Base-by-base conservation (phyloP, 1,284 basidiomycete genomes). In the Papiliotrema laurentii region DNA sequence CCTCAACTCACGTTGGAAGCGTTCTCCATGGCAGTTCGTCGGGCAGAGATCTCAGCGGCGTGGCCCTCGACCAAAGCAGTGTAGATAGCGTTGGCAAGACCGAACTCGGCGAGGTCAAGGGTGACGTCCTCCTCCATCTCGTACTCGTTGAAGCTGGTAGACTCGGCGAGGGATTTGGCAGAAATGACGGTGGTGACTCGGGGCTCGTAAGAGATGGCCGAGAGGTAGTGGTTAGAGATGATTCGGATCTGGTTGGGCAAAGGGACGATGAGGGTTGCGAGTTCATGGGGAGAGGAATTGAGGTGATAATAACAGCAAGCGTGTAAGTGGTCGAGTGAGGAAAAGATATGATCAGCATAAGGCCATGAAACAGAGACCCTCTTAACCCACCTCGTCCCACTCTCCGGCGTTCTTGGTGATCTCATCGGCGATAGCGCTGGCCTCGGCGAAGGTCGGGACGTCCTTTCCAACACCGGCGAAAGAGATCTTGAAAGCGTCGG, bases 11-110 rank as follows among this genome's bases (percentile, higher is more conserved):
- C 71, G 73, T 93, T 98, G 60, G 93, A 94, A 45, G 94, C 96
- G 71, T 94, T 98, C 84, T 98, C 94, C 94, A 99, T 99, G 70
- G 96, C 94, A 66, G 96, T 97, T 63, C 94, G 87, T 76, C 91
- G 82, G 44, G 65, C 67, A 47, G 59, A 65, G 45, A 66, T 88
- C 77, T 98, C 94, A 64, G 92, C 90, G 53, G 96, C 94, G 75
- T 97, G 93, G 54, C 85, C 87, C 77, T 99, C 96, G 42, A 89
- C 88, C 46, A 99, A 86, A 48, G 91, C 86, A 59, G 92, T 85
- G 75, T 85, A 98, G 79, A 98, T 84, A 62, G 92, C 91, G 76
- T 98, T 97, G 71, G 96, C 92, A 53, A 99, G 81, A 6, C 91
- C 83, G 76, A 99, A 98, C 75, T 97, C 91, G 55, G 89, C 84